Evolutionary conservation across 768 basidiomycete genomes (phyloP).

Genomic region (Pisolithus sp.): DNA sequence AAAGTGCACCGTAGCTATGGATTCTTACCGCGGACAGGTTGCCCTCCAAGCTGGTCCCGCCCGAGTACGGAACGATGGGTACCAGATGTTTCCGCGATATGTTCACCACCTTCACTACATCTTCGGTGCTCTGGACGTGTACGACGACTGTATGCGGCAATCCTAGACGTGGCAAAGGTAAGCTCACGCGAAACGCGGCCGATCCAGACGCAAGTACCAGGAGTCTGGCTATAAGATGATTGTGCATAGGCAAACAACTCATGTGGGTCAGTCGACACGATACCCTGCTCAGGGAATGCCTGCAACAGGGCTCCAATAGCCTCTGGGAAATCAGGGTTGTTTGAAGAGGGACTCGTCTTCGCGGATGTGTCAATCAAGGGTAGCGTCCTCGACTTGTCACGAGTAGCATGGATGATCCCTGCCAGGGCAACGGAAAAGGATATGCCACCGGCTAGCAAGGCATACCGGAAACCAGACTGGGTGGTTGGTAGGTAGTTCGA

Average conservation of each 20-base stretch:
- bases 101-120: slow-evolving; percentile 72
- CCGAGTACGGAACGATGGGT: slow-evolving; percentile 73
- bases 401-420: not conserved
- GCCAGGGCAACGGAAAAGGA: slow-evolving; percentile 5
- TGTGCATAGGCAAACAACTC: slow-evolving; percentile 51
- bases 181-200: not conserved
- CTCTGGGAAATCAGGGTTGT: slow-evolving; percentile 25
- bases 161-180: slow-evolving; percentile 1
- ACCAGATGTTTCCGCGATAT: slow-evolving; percentile 61
- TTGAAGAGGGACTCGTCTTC: not conserved
- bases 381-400: not conserved
- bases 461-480: not conserved
- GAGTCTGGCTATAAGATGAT: slow-evolving; percentile 60
- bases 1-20: not conserved
- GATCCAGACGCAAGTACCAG: slow-evolving; percentile 32
- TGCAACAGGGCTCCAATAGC: slow-evolving; percentile 45
- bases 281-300: slow-evolving; percentile 34
- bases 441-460: slow-evolving; percentile 4
- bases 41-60: slow-evolving; percentile 79
- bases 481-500: not conserved
- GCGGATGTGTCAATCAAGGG: not conserved
- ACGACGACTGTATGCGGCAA: slow-evolving; percentile 34
- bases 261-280: slow-evolving; percentile 45
- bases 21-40: slow-evolving; percentile 64
- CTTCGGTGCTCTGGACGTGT: slow-evolving; percentile 58